phyloP scores from a whole-genome alignment of 257 asterid genomes.

The Euphrasia confusa region DNA sequence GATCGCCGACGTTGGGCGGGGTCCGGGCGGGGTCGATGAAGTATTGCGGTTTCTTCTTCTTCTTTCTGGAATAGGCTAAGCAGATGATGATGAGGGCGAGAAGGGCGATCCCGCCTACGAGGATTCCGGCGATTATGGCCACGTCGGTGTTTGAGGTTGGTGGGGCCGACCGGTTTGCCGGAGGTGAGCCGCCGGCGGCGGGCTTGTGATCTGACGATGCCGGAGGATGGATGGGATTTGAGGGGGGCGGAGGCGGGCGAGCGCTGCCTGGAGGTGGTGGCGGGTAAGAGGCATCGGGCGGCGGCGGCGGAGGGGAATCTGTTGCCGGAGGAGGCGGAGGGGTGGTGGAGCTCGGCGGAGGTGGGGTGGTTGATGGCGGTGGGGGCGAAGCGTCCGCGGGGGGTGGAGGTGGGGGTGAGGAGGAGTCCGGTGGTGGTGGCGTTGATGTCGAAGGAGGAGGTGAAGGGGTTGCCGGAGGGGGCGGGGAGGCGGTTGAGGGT shows the following conservation, averaged over 20 bases:
- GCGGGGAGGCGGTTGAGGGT: slow-evolving; percentile 5
- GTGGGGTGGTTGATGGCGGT: background rate
- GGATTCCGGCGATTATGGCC: slow-evolving; percentile 30
- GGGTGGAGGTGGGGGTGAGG: slow-evolving; percentile 3
- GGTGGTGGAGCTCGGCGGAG: slow-evolving; percentile 19
- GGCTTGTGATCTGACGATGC: background rate
- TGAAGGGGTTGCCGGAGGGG: slow-evolving; percentile 17
- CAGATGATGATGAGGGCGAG: slow-evolving; percentile 36
- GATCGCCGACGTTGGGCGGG: slow-evolving; percentile 34
- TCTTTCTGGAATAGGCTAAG: slow-evolving; percentile 31
- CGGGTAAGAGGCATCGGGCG: slow-evolving; percentile 25
- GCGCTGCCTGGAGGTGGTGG: slow-evolving; percentile 26
- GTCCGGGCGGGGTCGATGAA: slow-evolving; percentile 27
- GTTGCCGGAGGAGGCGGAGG: background rate
- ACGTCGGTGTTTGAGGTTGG: background rate
- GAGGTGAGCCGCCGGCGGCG: background rate
- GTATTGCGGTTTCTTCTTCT: slow-evolving; percentile 37
- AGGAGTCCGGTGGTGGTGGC: slow-evolving; percentile 18
- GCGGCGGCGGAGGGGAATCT: slow-evolving; percentile 27
- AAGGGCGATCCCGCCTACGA: slow-evolving; percentile 31
- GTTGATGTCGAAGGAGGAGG: background rate
- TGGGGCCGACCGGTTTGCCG: background rate
- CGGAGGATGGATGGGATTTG: slow-evolving; percentile 14
- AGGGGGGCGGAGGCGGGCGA: slow-evolving; percentile 13
- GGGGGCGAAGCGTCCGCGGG: background rate